A percentile compares a stretch with the other conserved stretches of the same genome.
These are phyloP conservation scores for Ceratobasidium sp. DNA, from an alignment of 1,284 basidiomycete genomes.

Conservation along the genomic window DNA sequence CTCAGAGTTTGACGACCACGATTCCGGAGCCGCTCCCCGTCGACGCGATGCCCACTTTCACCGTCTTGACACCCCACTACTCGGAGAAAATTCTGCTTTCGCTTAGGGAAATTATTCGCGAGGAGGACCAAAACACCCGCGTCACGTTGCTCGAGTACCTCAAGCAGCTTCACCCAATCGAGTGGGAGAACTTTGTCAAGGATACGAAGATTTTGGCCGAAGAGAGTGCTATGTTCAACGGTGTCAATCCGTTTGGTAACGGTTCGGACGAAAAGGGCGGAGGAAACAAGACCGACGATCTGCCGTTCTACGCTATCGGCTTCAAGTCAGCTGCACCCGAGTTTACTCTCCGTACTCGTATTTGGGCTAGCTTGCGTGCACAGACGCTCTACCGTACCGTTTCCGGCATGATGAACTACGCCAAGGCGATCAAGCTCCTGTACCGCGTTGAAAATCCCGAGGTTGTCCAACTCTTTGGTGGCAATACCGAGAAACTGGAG, in stretches of 20 bases:
- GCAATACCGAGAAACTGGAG: conserved; percentile 97
- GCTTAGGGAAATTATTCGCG: conserved; percentile 93
- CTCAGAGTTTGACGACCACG: conserved; percentile 89
- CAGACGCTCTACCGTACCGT: conserved; percentile 99
- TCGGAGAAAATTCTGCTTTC: conserved; percentile 96
- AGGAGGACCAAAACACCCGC: conserved; percentile 93
- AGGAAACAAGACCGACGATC: conserved; percentile 86
- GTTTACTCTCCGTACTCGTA: conserved; percentile 97
- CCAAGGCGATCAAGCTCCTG: conserved; percentile 99
- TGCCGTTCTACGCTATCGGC: conserved; percentile 98
- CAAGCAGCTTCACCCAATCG: conserved; percentile 96
- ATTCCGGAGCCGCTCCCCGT: conserved; percentile 90
- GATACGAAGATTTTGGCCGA: conserved; percentile 99
- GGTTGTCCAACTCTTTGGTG: conserved; percentile 95
- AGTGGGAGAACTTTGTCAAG: conserved; percentile 99
- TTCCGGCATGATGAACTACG: conserved; percentile 99
- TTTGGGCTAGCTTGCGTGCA: conserved; percentile 97
- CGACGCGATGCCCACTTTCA: conserved; percentile 97
- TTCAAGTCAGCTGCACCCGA: conserved; percentile 99
- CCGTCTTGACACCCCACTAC: conserved; percentile 93
- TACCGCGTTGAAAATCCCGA: conserved; percentile 99
- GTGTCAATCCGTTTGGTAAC: conserved; percentile 73
- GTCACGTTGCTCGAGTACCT: conserved; percentile 96
- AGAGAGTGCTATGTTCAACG: conserved; percentile 88
- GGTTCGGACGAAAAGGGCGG: conserved; percentile 80